Base-by-base conservation (phyloP, 2,329 filamentous ascomycete genomes). In the Diaporthe destruens region DNA sequence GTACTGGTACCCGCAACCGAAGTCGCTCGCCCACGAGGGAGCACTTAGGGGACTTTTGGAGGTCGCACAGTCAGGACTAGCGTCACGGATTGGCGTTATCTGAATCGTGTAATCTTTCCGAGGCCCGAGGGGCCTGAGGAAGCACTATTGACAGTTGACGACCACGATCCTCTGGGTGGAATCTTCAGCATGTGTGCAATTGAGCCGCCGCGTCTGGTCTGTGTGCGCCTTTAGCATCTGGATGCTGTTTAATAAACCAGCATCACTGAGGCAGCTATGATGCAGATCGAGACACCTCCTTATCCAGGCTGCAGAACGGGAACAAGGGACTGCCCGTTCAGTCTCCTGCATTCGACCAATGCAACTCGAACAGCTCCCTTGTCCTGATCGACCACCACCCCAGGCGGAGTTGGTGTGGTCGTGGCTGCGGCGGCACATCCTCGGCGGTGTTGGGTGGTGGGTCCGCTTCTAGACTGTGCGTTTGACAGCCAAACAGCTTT, bases 321-420 rank as follows among this genome's bases (percentile, higher is more conserved):
- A 73, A 71, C 71, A 74, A 72, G 71, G 73, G 61, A 73, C 59
- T 67, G 54, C 71, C 71, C 66, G 71, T 57, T 66, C 66, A 74
- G 55, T 69, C 63, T 54, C 65, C 72, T 72, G 69, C 69, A 69
- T 57, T 53, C 47, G 53, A 47, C 49, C 68, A 71, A 56, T 61
- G 67, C 67, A 47, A 70, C 67, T 61, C 69, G 72, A 68, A 49
- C 72, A 69, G 51, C 63, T 72, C 63, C 63, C 65, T 49, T 72
- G 72, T 57, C 69, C 61, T 67, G 47, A 74, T 74, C 72, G 71
- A 42, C 67, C 42, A 42, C 67, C 42, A 34, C 54, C 29, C 47
- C 32, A 7, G 59, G 20, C 34, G 51, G 16, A 72, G 71, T 71
- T 74, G 72, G 72, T 68, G 72, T 74, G 73, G 71, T 74, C 59